Percentiles rank a stretch among this genome's conserved stretches.
phyloP scores from a whole-genome alignment of 306 rosid species.

The Ochetophila trinervis region DNA sequence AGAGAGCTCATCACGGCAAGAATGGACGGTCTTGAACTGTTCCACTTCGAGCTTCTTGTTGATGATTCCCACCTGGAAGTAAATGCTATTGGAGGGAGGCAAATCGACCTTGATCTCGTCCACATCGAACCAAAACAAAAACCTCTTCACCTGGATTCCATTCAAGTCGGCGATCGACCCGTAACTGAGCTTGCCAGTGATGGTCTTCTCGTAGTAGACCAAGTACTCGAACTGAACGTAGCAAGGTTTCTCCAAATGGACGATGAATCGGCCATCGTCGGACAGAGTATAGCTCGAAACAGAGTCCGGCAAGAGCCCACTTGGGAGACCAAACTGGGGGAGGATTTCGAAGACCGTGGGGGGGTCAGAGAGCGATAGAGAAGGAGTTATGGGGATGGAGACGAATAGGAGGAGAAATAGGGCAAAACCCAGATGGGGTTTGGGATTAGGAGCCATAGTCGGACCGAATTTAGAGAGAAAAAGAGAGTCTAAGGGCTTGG shows the following conservation, averaged over 20 bases:
- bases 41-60: slow-evolving; percentile 74
- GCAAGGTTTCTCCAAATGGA: slow-evolving; percentile 53
- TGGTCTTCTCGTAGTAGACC: slow-evolving; percentile 60
- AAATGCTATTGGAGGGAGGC: slow-evolving; percentile 74
- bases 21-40: slow-evolving; percentile 66
- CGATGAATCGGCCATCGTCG: slow-evolving; percentile 62
- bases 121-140: slow-evolving; percentile 73
- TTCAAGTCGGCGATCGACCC: slow-evolving; percentile 68
- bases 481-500: not conserved
- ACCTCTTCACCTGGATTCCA: slow-evolving; percentile 74
- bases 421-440: slow-evolving; percentile 20
- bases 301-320: slow-evolving; percentile 68
- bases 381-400: slow-evolving; percentile 8
- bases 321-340: slow-evolving; percentile 68
- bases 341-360: slow-evolving; percentile 64
- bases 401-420: slow-evolving; percentile 20
- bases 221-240: slow-evolving; percentile 71
- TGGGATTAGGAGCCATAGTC: slow-evolving; percentile 36
- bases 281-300: slow-evolving; percentile 52
- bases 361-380: slow-evolving; percentile 13
- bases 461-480: slow-evolving; percentile 6
- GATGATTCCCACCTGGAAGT: slow-evolving; percentile 77
- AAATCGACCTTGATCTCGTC: slow-evolving; percentile 94
- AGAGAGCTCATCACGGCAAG: slow-evolving; percentile 45
- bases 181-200: slow-evolving; percentile 64